Base-by-base conservation (phyloP, 805 yeast genomes). In the Metahyphopichia silvanorum region DNA sequence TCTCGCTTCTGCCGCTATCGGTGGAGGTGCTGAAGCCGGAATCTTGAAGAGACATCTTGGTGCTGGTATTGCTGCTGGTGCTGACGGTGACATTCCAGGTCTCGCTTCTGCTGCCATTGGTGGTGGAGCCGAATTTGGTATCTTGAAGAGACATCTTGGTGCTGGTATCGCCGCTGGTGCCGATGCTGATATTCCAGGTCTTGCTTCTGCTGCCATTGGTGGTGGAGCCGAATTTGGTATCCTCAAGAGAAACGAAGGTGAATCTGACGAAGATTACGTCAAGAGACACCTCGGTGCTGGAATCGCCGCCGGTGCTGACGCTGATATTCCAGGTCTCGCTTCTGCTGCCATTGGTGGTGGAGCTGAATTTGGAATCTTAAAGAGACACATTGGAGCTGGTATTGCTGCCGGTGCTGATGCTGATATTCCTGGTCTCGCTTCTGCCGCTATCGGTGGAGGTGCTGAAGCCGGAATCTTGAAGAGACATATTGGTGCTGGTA, bases 321-420 rank as follows among this genome's bases (percentile, higher is more conserved):
- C 27, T 28, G 41, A 25, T 15, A 33, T 19, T 21, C n/a, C n/a
- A n/a, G 43, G 34, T 25, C 40, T 16, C 21, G 40, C 32, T 16
- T 28, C 13, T 18, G 35, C 16, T 28, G 40, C 27, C 21, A 28
- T 33, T 19, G 38, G 38, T 21, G 35, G 22, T 21, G 45, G 38
- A 14, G 39, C 34, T 16, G 41, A 21, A 15, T 46, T 25, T 27
- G 39, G 34, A 23, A 29, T 48, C 27, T 29, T 28, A 14, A 48
- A 49, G 31, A 46, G 35, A 33, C 38, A 45, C 35, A 16, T 44
- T 20, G 41, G 23, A 29, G 51, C 40, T 22, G 42, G 35, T 16
- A 34, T 38, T 12, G 47, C 41, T 22, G 29, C 19, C 12, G 31
- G 35, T 21, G 14, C 16, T 17, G 21, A 13, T 17, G 22, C 22